Conservation (phyloP, 495 filamentous ascomycete species). For the Penicillium parvum region DNA sequence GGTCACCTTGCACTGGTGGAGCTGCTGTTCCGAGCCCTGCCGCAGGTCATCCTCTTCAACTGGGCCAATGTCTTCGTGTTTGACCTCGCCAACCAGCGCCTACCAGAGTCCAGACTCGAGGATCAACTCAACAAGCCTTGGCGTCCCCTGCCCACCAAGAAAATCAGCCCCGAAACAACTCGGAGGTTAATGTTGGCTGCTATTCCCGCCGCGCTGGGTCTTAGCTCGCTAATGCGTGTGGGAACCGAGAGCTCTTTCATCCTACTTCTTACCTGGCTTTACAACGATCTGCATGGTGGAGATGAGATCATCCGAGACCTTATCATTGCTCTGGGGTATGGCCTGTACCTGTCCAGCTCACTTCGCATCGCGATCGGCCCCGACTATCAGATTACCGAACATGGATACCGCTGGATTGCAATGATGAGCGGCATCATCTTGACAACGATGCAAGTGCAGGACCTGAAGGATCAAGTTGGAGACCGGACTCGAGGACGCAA, state of each 20-base stretch:
- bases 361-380: conserved; percentile 3
- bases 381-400: conserved; percentile 1
- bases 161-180: conserved; percentile 35
- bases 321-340: conserved; percentile 37
- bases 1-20: not conserved
- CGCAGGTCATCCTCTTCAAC: conserved; percentile 14
- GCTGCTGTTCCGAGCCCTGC: not conserved
- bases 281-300: conserved; percentile 50
- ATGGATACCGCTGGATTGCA: conserved; percentile 33
- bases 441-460: conserved; percentile 51
- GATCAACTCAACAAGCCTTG: conserved; percentile 53
- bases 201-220: conserved; percentile 30
- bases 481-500: conserved; percentile 39
- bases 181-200: conserved; percentile 29
- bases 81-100: conserved; percentile 10
- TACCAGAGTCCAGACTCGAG: conserved; percentile 4
- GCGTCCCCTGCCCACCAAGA: conserved; percentile 46
- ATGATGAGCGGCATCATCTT: conserved; percentile 43
- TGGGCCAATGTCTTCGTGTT: conserved; percentile 13
- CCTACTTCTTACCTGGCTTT: conserved; percentile 42
- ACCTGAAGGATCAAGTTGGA: conserved; percentile 46
- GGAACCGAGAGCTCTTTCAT: conserved; percentile 30
- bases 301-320: conserved; percentile 45
- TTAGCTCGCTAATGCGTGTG: conserved; percentile 32
- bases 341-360: conserved; percentile 1